Percentiles rank a stretch among this genome's conserved stretches.
These are phyloP conservation scores for Trypanosoma platydactyli DNA, from an alignment of 208 protist genomes.

Conservation along the genomic window DNA sequence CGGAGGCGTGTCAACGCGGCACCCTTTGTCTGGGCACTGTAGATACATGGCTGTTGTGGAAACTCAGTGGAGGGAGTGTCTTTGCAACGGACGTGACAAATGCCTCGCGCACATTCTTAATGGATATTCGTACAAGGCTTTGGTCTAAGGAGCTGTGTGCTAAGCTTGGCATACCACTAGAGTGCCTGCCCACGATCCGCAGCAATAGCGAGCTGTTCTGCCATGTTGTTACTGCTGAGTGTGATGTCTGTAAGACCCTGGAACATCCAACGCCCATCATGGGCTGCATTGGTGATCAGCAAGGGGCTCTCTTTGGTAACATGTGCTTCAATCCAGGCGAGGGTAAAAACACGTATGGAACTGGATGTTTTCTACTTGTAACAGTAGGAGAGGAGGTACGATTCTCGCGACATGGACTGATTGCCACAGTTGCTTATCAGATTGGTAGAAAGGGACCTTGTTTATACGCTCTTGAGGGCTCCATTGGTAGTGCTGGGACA, in stretches of 20 bases:
- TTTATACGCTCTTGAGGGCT: conserved; percentile 88
- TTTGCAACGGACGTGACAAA: conserved; percentile 98
- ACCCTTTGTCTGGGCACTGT: conserved; percentile 95
- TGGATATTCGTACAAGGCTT: conserved; percentile 93
- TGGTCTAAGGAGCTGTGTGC: conserved; percentile 93
- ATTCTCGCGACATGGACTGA: conserved; percentile 90
- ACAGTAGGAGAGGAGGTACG: conserved; percentile 93
- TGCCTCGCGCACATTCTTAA: conserved; percentile 97
- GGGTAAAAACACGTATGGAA: conserved; percentile 98
- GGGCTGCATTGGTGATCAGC: conserved; percentile 97
- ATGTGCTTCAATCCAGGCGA: conserved; percentile 91
- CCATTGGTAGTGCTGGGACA: conserved; percentile 91
- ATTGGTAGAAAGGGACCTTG: conserved; percentile 58
- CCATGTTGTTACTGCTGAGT: conserved; percentile 39
- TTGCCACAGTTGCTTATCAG: conserved; percentile 96
- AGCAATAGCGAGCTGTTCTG: conserved; percentile 76
- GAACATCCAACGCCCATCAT: conserved; percentile 56
- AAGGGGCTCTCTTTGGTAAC: conserved; percentile 96
- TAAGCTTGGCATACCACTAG: conserved; percentile 80
- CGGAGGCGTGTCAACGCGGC: conserved; percentile 61
- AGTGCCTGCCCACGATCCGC: conserved; percentile 92
- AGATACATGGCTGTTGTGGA: conserved; percentile 98
- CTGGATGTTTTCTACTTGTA: conserved; percentile 98
- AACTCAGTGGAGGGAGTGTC: conserved; percentile 77
- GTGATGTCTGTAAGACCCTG: conserved; percentile 35